These are phyloP conservation scores for Russula sp. DNA, from an alignment of 768 basidiomycete genomes.

Conservation along the genomic window DNA sequence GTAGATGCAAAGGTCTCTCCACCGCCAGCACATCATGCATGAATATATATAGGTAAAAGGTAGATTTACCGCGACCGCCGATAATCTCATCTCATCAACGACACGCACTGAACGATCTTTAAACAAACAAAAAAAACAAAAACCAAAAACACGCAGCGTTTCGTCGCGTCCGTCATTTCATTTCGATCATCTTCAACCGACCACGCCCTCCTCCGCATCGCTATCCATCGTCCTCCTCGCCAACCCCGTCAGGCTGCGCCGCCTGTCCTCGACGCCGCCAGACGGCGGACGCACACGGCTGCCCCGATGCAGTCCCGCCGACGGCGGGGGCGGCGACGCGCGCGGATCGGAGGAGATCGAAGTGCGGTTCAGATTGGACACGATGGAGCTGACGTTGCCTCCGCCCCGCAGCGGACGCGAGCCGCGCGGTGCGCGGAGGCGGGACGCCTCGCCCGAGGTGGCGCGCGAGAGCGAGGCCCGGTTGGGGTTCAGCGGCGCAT, in stretches of 20 bases:
- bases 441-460: slow-evolving; percentile 14
- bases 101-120: too few species aligned
- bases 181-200: neutral
- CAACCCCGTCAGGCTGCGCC: slow-evolving; percentile 29
- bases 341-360: slow-evolving; percentile 15
- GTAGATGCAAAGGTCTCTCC: too few species aligned
- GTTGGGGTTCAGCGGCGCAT: slow-evolving; percentile 13
- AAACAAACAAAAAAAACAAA: too few species aligned
- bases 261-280: slow-evolving; percentile 15
- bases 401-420: slow-evolving; percentile 20
- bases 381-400: slow-evolving; percentile 9
- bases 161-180: neutral
- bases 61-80: too few species aligned
- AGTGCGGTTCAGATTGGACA: slow-evolving; percentile 19
- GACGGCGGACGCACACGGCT: slow-evolving; percentile 23
- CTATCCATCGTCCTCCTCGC: slow-evolving; percentile 78
- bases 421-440: slow-evolving; percentile 18
- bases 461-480: slow-evolving; percentile 19
- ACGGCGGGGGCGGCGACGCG: slow-evolving; percentile 13
- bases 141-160: too few species aligned
- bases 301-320: slow-evolving; percentile 12
- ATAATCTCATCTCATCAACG: too few species aligned
- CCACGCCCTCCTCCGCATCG: slow-evolving; percentile 55
- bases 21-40: neutral
- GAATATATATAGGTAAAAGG: neutral